Conservation (phyloP, 805 yeast genomes). For the Cyberlindnera samutprakarnensis region DNA sequence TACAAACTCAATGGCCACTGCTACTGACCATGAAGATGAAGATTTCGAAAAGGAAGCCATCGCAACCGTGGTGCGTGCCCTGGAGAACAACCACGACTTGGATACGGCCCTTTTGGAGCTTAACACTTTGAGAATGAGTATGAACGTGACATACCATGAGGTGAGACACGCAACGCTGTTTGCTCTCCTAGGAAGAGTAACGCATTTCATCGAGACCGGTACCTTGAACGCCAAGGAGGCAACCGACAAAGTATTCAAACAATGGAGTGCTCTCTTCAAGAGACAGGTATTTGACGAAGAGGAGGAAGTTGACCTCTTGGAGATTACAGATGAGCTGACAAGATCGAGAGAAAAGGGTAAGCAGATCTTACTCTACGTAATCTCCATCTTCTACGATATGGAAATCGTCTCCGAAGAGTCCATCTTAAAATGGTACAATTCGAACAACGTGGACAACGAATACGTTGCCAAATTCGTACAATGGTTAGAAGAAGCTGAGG, state of each 20-base stretch:
- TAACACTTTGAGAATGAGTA: conserved; percentile 93
- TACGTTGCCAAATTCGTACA: conserved; percentile 70
- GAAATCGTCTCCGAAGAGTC: conserved; percentile 81
- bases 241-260: conserved; percentile 59
- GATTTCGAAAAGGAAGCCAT: conserved; percentile 85
- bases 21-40: conserved; percentile 56
- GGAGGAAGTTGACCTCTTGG: conserved; percentile 70
- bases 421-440: conserved; percentile 78
- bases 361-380: conserved; percentile 38
- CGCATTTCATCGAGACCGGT: conserved; percentile 68
- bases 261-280: conserved; percentile 76
- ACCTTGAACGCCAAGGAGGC: conserved; percentile 76
- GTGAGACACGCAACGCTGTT: conserved; percentile 75
- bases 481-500: conserved; percentile 81
- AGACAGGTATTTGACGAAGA: conserved; percentile 78
- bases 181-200: conserved; percentile 63
- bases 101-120: conserved; percentile 91
- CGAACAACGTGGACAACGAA: conserved; percentile 29
- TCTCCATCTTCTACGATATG: conserved; percentile 63
- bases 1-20: conserved; percentile 33
- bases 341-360: conserved; percentile 31
- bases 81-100: conserved; percentile 85
- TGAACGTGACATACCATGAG: conserved; percentile 92
- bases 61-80: conserved; percentile 87
- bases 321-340: conserved; percentile 35